These are phyloP conservation scores for Theobroma grandiflorum DNA, from an alignment of 441 rosid species.

Conservation along the genomic window DNA sequence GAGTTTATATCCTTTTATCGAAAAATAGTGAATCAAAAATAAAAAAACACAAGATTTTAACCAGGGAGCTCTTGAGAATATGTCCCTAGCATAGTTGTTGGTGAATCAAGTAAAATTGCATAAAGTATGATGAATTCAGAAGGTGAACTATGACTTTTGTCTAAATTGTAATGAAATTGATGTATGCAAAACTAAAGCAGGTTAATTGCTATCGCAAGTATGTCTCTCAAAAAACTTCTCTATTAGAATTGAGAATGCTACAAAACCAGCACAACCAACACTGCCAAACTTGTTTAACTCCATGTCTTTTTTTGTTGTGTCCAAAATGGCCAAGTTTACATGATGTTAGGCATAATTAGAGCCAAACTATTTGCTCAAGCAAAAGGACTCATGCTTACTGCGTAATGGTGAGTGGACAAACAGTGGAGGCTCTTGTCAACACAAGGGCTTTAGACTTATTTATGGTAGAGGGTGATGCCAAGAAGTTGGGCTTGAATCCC, in stretches of 20 bases:
- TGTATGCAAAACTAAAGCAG: slow-evolving; percentile 12
- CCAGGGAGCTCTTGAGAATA: neutral
- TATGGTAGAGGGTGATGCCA: no score
- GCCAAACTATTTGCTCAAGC: no score
- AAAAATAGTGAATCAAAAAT: neutral
- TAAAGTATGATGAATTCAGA: slow-evolving; percentile 5
- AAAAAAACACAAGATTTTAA: neutral
- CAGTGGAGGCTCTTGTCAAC: no score
- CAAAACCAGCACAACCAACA: slow-evolving; percentile 92
- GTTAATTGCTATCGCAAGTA: slow-evolving; percentile 42
- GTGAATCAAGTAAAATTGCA: slow-evolving; percentile 7
- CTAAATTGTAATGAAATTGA: neutral
- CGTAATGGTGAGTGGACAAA: no score
- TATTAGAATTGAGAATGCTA: slow-evolving; percentile 86
- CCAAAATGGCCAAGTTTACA: no score
- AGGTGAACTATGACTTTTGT: neutral
- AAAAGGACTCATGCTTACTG: no score
- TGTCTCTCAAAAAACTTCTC: slow-evolving; percentile 93
- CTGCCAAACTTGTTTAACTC: no score
- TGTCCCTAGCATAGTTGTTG: neutral
- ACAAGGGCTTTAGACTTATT: no score
- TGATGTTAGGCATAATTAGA: no score
- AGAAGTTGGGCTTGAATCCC: no score
- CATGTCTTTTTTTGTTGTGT: no score
- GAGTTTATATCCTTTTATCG: no score